Conservation (phyloP, 2,329 filamentous ascomycete species). For the Xylaria multiplex region DNA sequence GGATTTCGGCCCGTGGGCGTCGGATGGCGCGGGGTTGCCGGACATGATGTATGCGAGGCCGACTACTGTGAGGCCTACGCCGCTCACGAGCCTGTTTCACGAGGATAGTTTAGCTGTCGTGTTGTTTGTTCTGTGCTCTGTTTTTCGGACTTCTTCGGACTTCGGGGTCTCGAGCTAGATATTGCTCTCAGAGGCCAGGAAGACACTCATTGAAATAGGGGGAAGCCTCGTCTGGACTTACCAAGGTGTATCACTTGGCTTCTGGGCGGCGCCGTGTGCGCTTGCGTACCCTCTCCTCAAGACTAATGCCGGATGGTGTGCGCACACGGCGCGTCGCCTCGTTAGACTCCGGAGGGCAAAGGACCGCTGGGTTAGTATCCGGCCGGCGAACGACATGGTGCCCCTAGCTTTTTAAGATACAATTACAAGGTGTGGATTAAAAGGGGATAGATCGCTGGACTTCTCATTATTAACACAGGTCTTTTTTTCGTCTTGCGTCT, state of each 20-base stretch:
- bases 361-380: constrained; percentile 37
- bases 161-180: too few relatives aligned
- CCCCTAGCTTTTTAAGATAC: not conserved
- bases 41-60: constrained; percentile 39
- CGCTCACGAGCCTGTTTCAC: constrained; percentile 40
- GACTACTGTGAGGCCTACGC: constrained; percentile 40
- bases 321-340: not conserved
- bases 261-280: constrained; percentile 33
- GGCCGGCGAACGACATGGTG: constrained; percentile 42
- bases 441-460: not conserved
- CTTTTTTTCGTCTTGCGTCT: not conserved
- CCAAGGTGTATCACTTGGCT: constrained; percentile 47
- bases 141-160: not conserved
- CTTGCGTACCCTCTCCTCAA: constrained; percentile 21
- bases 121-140: not conserved
- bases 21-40: not conserved
- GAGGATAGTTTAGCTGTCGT: not conserved
- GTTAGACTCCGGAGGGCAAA: constrained; percentile 29
- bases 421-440: not conserved
- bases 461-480: not conserved
- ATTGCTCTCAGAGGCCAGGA: not conserved
- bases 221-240: constrained; percentile 31
- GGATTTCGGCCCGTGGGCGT: constrained; percentile 24
- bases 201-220: too few relatives aligned
- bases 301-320: constrained; percentile 30